Conservation (phyloP, 148 eudicot species). For the Arbutus unedo region DNA sequence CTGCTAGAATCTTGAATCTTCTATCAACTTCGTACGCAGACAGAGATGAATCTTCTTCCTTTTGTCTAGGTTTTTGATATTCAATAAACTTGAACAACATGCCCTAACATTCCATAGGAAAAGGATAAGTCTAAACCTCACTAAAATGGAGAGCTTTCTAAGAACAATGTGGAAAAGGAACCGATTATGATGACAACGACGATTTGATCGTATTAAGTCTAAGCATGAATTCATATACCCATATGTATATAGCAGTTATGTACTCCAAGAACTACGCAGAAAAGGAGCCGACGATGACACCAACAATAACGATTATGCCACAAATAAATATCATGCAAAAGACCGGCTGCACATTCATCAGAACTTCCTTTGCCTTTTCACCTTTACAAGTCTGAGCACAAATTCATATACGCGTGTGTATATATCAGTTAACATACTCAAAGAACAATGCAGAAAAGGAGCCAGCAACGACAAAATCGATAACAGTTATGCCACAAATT, state of each 20-base stretch:
- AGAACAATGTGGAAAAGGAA: background rate
- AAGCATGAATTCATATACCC: no score
- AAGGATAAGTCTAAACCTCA: background rate
- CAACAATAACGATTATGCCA: background rate
- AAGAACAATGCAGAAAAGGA: background rate
- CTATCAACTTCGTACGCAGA: slow-evolving; percentile 16
- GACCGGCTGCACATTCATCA: no score
- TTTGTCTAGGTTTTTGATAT: slow-evolving; percentile 21
- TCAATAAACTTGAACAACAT: slow-evolving; percentile 52
- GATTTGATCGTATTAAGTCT: background rate
- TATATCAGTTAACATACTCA: background rate
- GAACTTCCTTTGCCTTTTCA: slow-evolving; percentile 6
- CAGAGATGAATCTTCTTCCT: background rate
- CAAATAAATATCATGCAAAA: background rate
- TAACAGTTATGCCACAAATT: background rate
- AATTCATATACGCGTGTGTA: no score
- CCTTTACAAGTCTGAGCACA: no score
- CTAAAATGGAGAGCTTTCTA: background rate
- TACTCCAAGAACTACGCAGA: background rate
- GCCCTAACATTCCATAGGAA: slow-evolving; percentile 32
- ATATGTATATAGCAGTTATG: background rate
- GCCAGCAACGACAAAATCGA: background rate
- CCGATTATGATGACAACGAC: background rate
- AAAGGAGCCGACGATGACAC: background rate
- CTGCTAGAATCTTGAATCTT: slow-evolving; percentile 42